Base-by-base conservation (phyloP, 1,284 basidiomycete genomes). In the Omphalotus olearius region DNA sequence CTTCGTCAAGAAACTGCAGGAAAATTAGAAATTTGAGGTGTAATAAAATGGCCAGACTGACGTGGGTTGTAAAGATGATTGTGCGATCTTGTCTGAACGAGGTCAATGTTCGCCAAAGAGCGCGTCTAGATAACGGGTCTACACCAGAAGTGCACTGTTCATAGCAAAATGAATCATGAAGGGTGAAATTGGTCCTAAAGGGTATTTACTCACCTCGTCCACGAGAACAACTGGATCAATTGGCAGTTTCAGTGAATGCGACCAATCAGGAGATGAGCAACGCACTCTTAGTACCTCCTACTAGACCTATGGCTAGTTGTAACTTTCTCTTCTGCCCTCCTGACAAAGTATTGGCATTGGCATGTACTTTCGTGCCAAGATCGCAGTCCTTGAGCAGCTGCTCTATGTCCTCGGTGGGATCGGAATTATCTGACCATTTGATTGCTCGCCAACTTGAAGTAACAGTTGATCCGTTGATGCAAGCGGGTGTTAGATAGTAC, bases 291-390 rank as follows among this genome's bases (percentile, higher is more conserved):
- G 85, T 88, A 0, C 85, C 86, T 3, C 88, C 88, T 10, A 90
- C 74, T 7, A 91, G 65, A 4, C 88, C 88, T 55, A 87, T 82
- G 0, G 89, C 89, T 17, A 91, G 70, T 61, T 91, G 88, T 20
- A 91, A 69, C 68, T 91, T 90, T 60, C 89, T 69, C 69, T 91
- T 91, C 71, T 92, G 88, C 6, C 89, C 89, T 1, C 89, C 89
- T 28, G 80, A 84, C 17, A 92, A 72, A 4, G 80, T 84, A 47
- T 70, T 69, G 1, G 87, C 81, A 59, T 83, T 83, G 6, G 80
- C 72, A 58, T 84, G 70, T 6, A 86, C 77, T 67, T 91, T 91
- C 52, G 72, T 71, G 11, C 69, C 78, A 26, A 92, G 67, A 61
- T 90, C 88, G 56, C 89, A 92, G 58, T 88, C 84, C 13, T 70